A percentile compares a stretch with the other conserved stretches of the same genome.
phyloP scores from a whole-genome alignment of 2,329 filamentous ascomycete species.

The Aspergillus alliaceus region DNA sequence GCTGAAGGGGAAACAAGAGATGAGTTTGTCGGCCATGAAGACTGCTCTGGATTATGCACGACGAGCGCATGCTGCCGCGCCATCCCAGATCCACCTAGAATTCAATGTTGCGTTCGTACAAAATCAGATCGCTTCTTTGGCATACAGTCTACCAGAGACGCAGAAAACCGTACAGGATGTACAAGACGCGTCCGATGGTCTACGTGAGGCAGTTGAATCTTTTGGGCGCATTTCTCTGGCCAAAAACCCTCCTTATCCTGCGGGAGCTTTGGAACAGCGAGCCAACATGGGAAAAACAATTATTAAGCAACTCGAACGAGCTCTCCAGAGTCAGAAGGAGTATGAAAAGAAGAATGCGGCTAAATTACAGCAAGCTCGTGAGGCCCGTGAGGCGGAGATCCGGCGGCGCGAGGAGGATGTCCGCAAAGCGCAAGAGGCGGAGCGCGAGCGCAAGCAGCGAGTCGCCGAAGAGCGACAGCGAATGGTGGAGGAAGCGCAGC shows the following conservation, averaged over 20 bases:
- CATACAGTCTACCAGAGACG: conserved; percentile 72
- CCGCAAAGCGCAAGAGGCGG: conserved; percentile 64
- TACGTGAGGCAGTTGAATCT: conserved; percentile 80
- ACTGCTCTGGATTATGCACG: conserved; percentile 63
- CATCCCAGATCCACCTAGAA: conserved; percentile 85
- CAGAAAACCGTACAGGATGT: conserved; percentile 79
- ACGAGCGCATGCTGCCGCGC: conserved; percentile 71
- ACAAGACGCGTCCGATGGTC: conserved; percentile 72
- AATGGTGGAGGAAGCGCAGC: conserved; percentile 74
- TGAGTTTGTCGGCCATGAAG: conserved; percentile 62
- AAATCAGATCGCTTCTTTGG: conserved; percentile 82
- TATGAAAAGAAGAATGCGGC: conserved; percentile 92
- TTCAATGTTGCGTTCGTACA: conserved; percentile 99
- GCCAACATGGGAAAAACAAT: conserved; percentile 98
- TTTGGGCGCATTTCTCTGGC: conserved; percentile 61
- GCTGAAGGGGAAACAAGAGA: conserved; percentile 71
- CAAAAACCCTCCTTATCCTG: conserved; percentile 79
- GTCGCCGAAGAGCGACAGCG: conserved; percentile 82
- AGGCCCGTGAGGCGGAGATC: conserved; percentile 77
- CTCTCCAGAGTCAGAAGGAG: conserved; percentile 78
- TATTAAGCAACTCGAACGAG: conserved; percentile 84
- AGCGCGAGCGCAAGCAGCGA: conserved; percentile 73
- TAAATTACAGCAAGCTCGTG: conserved; percentile 78
- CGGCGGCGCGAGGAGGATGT: conserved; percentile 75
- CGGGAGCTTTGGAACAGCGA: conserved; percentile 86